phyloP scores from a whole-genome alignment of 2,329 filamentous ascomycete genomes.

The Cordyceps militaris region DNA sequence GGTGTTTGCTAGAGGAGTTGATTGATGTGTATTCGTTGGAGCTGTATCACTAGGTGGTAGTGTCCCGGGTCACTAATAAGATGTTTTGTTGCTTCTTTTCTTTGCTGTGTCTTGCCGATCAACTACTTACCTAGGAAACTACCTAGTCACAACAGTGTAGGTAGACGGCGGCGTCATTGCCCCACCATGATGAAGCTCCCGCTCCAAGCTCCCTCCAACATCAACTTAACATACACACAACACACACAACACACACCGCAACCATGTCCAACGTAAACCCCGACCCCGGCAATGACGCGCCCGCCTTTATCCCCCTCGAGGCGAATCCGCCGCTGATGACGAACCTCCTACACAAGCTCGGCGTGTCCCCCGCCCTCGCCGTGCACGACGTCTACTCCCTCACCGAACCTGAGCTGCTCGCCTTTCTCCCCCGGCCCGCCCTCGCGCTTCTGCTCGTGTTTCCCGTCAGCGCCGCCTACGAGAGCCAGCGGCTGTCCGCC shows the following conservation, averaged over 20 bases:
- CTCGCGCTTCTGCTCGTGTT: conserved; percentile 89
- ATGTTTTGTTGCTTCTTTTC: neutral
- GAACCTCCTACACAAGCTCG: conserved; percentile 71
- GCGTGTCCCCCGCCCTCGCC: conserved; percentile 66
- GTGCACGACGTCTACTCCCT: conserved; percentile 92
- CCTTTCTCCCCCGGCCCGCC: conserved; percentile 79
- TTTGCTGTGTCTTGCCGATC: neutral
- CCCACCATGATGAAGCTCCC: conserved; percentile 10
- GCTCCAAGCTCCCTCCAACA: neutral
- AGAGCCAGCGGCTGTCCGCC: conserved; percentile 66
- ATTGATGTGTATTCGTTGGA: too few relatives aligned
- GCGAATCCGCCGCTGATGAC: conserved; percentile 88
- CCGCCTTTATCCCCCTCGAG: conserved; percentile 54
- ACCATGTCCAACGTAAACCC: conserved; percentile 33
- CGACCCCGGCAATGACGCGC: conserved; percentile 31
- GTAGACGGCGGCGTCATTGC: conserved; percentile 5
- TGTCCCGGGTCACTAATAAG: neutral
- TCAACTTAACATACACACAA: neutral
- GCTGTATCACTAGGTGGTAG: neutral
- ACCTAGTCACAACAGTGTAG: neutral
- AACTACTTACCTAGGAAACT: too few relatives aligned
- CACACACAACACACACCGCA: neutral
- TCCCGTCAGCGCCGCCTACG: conserved; percentile 73
- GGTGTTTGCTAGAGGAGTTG: neutral
- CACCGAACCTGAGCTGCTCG: conserved; percentile 74